Conservation (phyloP, 805 yeast genomes). For the Maudiozyma turicensis region DNA sequence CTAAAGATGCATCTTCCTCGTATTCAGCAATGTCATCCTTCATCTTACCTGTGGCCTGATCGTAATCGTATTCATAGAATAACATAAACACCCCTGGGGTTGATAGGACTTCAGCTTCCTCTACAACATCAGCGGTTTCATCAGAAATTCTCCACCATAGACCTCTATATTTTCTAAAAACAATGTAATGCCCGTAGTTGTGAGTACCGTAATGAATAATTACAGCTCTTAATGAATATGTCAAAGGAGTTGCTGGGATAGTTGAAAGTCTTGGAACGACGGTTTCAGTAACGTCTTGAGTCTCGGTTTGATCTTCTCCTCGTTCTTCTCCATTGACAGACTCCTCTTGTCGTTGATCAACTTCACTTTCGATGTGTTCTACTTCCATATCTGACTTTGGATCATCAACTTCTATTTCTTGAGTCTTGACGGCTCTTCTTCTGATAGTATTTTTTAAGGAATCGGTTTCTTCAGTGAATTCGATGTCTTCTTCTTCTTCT, state of each 20-base stretch:
- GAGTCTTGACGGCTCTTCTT: conserved; percentile 7
- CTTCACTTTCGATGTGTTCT: conserved; percentile 8
- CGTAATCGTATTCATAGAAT: conserved; percentile 61
- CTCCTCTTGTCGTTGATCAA: conserved; percentile 2
- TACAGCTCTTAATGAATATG: conserved; percentile 71
- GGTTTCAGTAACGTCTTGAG: conserved; percentile 6
- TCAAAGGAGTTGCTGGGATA: conserved; percentile 35
- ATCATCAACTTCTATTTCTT: conserved; percentile 2
- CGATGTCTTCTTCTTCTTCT: conserved; percentile 12
- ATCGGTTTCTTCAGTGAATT: conserved; percentile 23
- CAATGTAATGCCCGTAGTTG: conserved; percentile 94
- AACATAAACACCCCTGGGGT: conserved; percentile 89
- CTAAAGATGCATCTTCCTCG: conserved; percentile 7
- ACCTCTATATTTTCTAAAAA: conserved; percentile 71
- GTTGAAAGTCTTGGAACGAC: conserved; percentile 6
- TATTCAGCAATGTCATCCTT: conserved; percentile 19
- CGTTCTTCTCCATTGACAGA: conserved; percentile 5
- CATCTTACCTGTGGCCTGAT: conserved; percentile 25
- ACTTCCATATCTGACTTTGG: conserved; percentile 8
- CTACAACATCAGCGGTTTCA: conserved; percentile 71
- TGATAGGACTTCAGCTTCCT: conserved; percentile 68
- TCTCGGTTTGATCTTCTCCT: conserved; percentile 9
- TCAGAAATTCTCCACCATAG: conserved; percentile 96
- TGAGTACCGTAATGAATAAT: conserved; percentile 93
- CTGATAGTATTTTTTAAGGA: conserved; percentile 27